Percentiles rank a stretch among this genome's conserved stretches.
Conservation (phyloP, 371 early-diverging fungal species). For the Mucor racemosus region DNA sequence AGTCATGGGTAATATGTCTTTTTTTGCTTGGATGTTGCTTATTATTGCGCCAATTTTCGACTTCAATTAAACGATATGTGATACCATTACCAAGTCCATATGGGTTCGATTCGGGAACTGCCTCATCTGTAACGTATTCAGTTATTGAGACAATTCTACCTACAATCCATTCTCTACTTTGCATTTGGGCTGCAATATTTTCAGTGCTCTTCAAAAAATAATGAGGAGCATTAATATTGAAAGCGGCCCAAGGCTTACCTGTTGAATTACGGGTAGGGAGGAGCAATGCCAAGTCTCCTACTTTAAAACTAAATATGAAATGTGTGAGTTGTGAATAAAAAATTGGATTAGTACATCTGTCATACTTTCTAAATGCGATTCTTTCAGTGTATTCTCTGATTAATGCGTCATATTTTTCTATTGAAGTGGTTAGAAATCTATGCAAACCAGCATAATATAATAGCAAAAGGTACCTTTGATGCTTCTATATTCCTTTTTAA, state of each 20-base stretch:
- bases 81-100: slow-evolving; percentile 68
- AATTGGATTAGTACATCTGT: background rate
- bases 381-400: slow-evolving; percentile 51
- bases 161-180: slow-evolving; percentile 72
- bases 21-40: slow-evolving; percentile 8
- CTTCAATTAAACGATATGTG: slow-evolving; percentile 64
- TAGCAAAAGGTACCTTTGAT: slow-evolving; percentile 36
- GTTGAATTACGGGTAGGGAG: slow-evolving; percentile 75
- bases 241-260: slow-evolving; percentile 82
- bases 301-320: slow-evolving; percentile 58
- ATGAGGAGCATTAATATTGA: slow-evolving; percentile 79
- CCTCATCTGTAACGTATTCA: slow-evolving; percentile 50
- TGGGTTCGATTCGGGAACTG: slow-evolving; percentile 58
- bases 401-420: slow-evolving; percentile 59
- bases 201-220: slow-evolving; percentile 69
- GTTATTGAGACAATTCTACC: slow-evolving; percentile 68
- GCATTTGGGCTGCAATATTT: slow-evolving; percentile 42
- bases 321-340: background rate
- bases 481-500: slow-evolving; percentile 44
- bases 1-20: slow-evolving; percentile 13
- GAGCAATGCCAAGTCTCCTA: slow-evolving; percentile 75
- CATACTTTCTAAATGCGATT: slow-evolving; percentile 68
- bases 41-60: slow-evolving; percentile 50
- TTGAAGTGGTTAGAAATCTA: background rate
- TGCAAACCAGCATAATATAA: background rate